Evolutionary conservation across 2,329 filamentous ascomycete species (phyloP).

Genomic region (Neocucurbitaria cava): DNA sequence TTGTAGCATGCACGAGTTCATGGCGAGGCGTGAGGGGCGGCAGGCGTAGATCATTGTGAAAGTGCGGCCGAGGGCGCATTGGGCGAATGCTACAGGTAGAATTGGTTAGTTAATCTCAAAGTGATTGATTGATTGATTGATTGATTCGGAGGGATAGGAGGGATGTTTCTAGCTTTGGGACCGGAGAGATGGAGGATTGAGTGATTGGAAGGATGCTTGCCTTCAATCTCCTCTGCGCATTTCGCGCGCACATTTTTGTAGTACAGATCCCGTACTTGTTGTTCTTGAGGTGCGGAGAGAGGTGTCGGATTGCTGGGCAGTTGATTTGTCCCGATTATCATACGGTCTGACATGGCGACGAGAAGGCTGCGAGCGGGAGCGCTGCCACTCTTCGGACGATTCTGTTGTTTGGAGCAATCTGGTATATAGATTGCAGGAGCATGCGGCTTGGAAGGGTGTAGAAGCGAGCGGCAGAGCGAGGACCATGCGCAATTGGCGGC

Average conservation of each 20-base stretch:
- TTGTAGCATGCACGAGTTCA: conserved; percentile 93
- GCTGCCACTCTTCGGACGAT: not conserved
- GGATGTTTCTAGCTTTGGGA: no score
- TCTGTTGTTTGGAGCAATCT: not conserved
- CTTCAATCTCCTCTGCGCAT: conserved; percentile 70
- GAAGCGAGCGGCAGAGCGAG: not conserved
- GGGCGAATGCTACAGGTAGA: conserved; percentile 96
- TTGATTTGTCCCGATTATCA: conserved; percentile 26
- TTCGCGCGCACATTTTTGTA: conserved; percentile 82
- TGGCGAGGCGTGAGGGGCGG: conserved; percentile 76
- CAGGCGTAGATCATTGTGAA: conserved; percentile 89
- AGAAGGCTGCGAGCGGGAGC: not conserved
- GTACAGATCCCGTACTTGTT: conserved; percentile 78
- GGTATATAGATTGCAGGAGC: not conserved
- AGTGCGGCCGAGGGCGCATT: conserved; percentile 85
- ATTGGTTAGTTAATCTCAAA: no score
- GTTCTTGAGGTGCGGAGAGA: conserved; percentile 71
- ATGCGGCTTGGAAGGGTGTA: conserved; percentile 4
- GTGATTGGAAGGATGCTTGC: conserved; percentile 32
- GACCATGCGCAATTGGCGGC: not conserved
- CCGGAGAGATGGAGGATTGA: no score
- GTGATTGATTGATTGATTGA: no score
- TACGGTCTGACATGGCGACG: conserved; percentile 27
- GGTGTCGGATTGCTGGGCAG: conserved; percentile 62
- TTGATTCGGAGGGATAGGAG: not conserved